phyloP scores from a whole-genome alignment of 257 asterid genomes.

The Ocimum tenuiflorum region DNA sequence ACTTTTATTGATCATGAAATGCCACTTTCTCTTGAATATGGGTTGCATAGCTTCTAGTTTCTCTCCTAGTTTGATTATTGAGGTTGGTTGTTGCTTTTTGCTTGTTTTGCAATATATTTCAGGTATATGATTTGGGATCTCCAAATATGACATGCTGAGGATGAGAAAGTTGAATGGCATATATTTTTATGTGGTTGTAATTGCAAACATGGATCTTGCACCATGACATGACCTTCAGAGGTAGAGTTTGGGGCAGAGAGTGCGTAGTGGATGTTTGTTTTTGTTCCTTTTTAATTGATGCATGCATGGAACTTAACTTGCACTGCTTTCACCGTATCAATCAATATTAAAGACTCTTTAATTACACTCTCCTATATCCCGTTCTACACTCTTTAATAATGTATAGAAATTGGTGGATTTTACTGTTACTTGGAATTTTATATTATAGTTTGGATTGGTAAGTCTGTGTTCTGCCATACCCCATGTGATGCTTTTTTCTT shows the following conservation, averaged over 20 bases:
- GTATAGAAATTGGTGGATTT: too few species aligned
- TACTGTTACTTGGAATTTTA: too few species aligned
- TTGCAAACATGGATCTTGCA: constrained; percentile 13
- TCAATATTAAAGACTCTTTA: not conserved
- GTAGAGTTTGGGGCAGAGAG: not conserved
- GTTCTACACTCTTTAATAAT: too few species aligned
- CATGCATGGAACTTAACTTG: not conserved
- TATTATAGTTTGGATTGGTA: too few species aligned
- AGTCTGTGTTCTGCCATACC: too few species aligned
- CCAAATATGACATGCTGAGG: constrained; percentile 51
- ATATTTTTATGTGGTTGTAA: constrained; percentile 15
- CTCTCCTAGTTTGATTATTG: not conserved
- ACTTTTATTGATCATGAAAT: not conserved
- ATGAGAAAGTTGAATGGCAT: constrained; percentile 6
- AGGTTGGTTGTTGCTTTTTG: not conserved
- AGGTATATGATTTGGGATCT: constrained; percentile 26
- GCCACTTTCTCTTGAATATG: not conserved
- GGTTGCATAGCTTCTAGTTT: not conserved
- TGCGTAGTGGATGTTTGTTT: not conserved
- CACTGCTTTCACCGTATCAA: not conserved
- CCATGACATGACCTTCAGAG: not conserved
- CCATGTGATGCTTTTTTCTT: too few species aligned
- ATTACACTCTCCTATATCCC: not conserved
- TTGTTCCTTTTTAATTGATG: not conserved
- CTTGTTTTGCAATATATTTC: not conserved